Evolutionary conservation across 371 early-diverging fungal genomes (phyloP).

Genomic region (Saksenaea vasiformis): DNA sequence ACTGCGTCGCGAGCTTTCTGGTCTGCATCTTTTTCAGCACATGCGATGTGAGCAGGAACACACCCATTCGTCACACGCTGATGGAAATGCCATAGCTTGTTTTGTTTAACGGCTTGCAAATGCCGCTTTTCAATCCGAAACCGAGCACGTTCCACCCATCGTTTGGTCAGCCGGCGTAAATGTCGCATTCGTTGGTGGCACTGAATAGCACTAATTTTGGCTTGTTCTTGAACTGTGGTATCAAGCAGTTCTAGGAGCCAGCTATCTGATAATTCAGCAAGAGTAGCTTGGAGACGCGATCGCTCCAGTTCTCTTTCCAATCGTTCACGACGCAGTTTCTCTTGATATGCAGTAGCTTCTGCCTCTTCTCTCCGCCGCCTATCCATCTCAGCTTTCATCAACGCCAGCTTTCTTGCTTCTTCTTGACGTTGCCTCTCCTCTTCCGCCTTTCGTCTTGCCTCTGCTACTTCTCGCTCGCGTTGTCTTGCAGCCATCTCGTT

Average conservation of each 20-base stretch:
- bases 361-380: slow-evolving; percentile 10
- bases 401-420: background rate
- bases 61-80: background rate
- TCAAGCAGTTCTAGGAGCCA: slow-evolving; percentile 5
- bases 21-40: slow-evolving; percentile 4
- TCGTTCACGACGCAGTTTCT: slow-evolving; percentile 10
- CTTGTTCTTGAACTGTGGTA: slow-evolving; percentile 2
- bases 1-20: background rate
- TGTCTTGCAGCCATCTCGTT: slow-evolving; percentile 1
- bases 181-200: background rate
- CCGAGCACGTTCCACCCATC: slow-evolving; percentile 13
- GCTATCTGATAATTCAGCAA: slow-evolving; percentile 1
- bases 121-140: slow-evolving; percentile 14
- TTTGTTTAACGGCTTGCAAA: background rate
- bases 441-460: background rate
- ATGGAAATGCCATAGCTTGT: slow-evolving; percentile 6
- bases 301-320: background rate
- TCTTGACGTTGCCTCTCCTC: slow-evolving; percentile 5
- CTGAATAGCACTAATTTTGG: background rate
- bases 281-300: slow-evolving; percentile 10
- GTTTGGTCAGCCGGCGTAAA: slow-evolving; percentile 9
- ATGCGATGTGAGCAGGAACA: background rate
- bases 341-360: slow-evolving; percentile 2
- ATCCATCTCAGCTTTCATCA: background rate
- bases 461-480: slow-evolving; percentile 4